phyloP scores from a whole-genome alignment of 2,329 filamentous ascomycete genomes.

The Teratosphaeria epicoccoides region DNA sequence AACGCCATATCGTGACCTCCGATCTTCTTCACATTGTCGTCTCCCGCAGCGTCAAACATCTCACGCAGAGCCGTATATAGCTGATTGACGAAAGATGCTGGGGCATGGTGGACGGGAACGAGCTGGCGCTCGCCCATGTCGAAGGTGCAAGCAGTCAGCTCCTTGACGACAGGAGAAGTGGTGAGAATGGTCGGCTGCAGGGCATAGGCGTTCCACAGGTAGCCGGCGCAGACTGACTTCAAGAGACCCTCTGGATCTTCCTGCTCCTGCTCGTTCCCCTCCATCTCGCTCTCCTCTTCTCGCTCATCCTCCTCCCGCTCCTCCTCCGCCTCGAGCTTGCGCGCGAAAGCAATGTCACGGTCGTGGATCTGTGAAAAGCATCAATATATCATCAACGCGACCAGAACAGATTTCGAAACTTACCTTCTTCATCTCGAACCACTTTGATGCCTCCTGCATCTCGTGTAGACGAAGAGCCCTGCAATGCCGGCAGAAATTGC shows the following conservation, averaged over 20 bases:
- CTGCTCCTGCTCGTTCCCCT: not conserved
- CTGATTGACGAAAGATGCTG: slow-evolving; percentile 3
- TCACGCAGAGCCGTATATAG: not conserved
- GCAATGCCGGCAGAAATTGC: slow-evolving; percentile 3
- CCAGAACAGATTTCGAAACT: not conserved
- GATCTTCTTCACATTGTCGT: slow-evolving; percentile 1
- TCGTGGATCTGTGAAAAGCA: not conserved
- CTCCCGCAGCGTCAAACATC: slow-evolving; percentile 1
- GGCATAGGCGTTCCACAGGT: slow-evolving; percentile 7
- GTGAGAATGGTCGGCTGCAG: not conserved
- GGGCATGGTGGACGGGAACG: slow-evolving; percentile 6
- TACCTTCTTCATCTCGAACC: not conserved
- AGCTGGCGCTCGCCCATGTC: not conserved
- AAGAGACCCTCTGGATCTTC: not conserved
- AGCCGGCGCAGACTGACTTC: not conserved
- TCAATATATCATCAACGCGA: not conserved
- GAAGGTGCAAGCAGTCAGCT: slow-evolving; percentile 5
- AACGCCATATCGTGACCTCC: not conserved
- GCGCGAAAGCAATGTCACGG: not conserved
- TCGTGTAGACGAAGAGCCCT: not conserved
- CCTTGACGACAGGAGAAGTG: not conserved
- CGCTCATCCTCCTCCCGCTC: not conserved
- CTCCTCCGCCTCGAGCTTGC: not conserved
- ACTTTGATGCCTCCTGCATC: not conserved
- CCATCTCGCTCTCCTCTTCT: not conserved